Evolutionary conservation across 2,329 filamentous ascomycete species (phyloP), one percentile per base, ranked within the genome.

Genomic region (Aspergillus fumigatiaffinis): DNA sequence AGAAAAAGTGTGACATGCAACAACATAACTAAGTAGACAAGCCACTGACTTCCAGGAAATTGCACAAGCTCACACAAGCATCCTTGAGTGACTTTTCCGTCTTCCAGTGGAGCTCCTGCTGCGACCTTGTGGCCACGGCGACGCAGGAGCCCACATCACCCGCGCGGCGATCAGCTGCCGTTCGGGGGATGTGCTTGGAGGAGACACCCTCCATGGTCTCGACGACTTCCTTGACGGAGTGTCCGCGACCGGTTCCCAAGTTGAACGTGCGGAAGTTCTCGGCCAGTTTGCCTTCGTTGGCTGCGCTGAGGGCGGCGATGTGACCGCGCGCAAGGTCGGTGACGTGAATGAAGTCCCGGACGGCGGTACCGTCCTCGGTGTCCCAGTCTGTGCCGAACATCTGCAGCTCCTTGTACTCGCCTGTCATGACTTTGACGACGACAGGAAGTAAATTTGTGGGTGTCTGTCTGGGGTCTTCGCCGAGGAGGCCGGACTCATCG

Each of bases 311-410:
- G 1, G 86, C 86, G 6, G 85, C 84, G 41, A 87, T 80, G 70
- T 89, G 86, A 4, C 74, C 86, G 46, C 82, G 77, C 5, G 85
- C 85, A 48, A 89, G 78, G 69, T 88, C 86, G 17, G 80, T 82
- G 41, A 88, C 86, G 63, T 88, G 86, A 60, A 88, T 87, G 66
- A 87, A 89, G 69, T 89, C 86, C 46, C 86, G 82, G 44, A 88
- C 79, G 1, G 85, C 84, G 0, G 86, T 88, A 17, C 86, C 86
- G 63, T 89, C 86, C 3, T 77, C 74, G 0, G 86, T 88, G 55
- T 85, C 79, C 80, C 85, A 89, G 69, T 89, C 84, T 2, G 78
- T 79, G 7, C 86, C 86, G 61, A 85, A 88, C 53, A 88, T 81
- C 51, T 83, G 77, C n/a, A 88, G 75, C 48, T 80, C 76, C 3